Base-by-base conservation (phyloP, 495 filamentous ascomycete genomes). In the Aspergillus hancockii region DNA sequence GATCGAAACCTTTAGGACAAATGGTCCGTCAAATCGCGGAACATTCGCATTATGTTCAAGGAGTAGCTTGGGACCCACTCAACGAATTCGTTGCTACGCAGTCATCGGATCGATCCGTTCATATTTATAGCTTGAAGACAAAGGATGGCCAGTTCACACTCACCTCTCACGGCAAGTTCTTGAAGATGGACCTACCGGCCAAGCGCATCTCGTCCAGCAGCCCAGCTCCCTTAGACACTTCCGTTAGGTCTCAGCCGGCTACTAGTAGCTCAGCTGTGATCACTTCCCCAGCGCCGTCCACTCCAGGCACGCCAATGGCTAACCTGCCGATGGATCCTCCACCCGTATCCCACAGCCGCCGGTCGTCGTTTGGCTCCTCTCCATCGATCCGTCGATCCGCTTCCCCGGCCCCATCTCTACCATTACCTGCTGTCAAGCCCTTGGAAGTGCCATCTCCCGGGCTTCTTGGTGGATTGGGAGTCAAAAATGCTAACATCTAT, bases 61-160 rank as follows among this genome's bases (percentile, higher is more conserved):
- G 94, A 36, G 94, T 99, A 18, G 92, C 95, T 2, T 99, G 94
- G 94, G 94, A 99, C 75, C 94, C 94, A 34, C 76, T 96, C 30
- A 99, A 99, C 72, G 94, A 99, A 78, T 99, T 90, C 71, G 90
- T 99, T 47, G 94, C 95, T 21, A 99, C 94, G 21, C 94, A 99
- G 70, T 98, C 94, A 2, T 99, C 94, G 0, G 94, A 99, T 74
- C 88, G 94, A 66, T 96, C 94, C 1, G 93, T 97, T 19, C 94
- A 99, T 74, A 93, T 99, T 62, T 98, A 98, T 75, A 92, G 86
- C 14, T 76, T 99, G 61, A 96, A 90, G 75, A 96, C 91, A 6
- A 98, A 98, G 64, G 94, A 99, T 70, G 94, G 95, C 22, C 91
- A 94, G 61, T 97, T 96, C 70, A 90, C 92, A 0, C 79, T 99